Base-by-base conservation (phyloP, 2,329 filamentous ascomycete genomes). In the Xylaria hypoxylon region DNA sequence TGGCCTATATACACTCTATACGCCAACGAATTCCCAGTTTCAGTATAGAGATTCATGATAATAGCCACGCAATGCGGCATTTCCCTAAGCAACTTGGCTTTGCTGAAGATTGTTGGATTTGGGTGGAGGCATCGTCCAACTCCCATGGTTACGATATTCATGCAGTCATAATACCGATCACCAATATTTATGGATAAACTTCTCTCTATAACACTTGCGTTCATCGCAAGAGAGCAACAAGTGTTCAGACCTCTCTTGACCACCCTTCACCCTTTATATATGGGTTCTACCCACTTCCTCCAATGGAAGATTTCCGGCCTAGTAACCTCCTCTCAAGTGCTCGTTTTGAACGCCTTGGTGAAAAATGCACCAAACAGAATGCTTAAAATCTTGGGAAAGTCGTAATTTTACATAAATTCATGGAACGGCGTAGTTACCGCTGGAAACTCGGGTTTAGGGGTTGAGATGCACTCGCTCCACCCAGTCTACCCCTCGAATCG, bases 331-430 rank as follows among this genome's bases (percentile, higher is more conserved):
- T 26, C 13, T 53, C 22, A 24, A 17, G 44, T 35, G 28, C 48
- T 31, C 17, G 3, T 64, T 65, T 65, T 62, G 11, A 68, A 60
- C 70, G 65, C 68, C 65, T 33, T 22, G 24, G 52, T 68, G 62
- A 58, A 28, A 55, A 53, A 53, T 55, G 17, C 56, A 57, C 44
- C 38, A 58, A 65, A 44, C 42, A 59, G n/a, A 48, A 53, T 65
- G 62, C 56, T 51, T 38, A 7, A 24, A 45, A 52, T 38, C n/a
- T 28, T 59, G 13, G 33, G 19, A 59, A 50, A 53, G 48, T 59
- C 50, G 52, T 65, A 1, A 48, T 53, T 4, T 45, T n/a, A 47
- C 45, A 38, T 19, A 60, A 52, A 51, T 38, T 59, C 55, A 50
- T 59, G 42, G 13, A 2, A 42, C 28, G 6, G 47, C 51, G 40